Evolutionary conservation across 768 basidiomycete genomes (phyloP), one percentile per base, ranked within the genome.

Genomic region (Phlegmacium glaucopus): DNA sequence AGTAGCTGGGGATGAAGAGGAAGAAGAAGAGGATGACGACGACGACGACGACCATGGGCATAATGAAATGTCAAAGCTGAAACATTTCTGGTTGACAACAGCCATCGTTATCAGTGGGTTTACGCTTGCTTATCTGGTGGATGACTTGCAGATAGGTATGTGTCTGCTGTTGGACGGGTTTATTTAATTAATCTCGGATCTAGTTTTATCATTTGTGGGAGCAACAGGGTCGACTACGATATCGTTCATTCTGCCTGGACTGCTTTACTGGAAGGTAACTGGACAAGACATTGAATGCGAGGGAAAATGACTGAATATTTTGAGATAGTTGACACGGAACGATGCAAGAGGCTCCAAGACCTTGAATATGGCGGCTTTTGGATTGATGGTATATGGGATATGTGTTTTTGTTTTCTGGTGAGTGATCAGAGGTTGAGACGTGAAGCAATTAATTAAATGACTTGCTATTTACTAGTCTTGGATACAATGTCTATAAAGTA

Each of bases 221-320:
- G 87, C 93, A 17, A 97, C 94, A 1, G 96, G 96, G 10, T 95
- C 92, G 11, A 96, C 94, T 18, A 95, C 94, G 15, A 92, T 98
- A 49, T 94, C 91, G 1, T 98, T 97, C 69, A 96, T 98, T 59
- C 77, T 96, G 29, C 94, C 94, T 0, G 94, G 92, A 2, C 68
- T 94, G 42, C 88, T 96, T 61, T 96, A 90, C 71, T 97, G 91
- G 86, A 86, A 90, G 85, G 89, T 87, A 55, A 69, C 49, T 38
- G 45, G 28, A 42, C 28, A 34, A 35, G 39, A n/a, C 40, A 35
- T 41, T 16, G 15, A 37, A 39, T 45, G 32, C 46, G 45, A 42
- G 37, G 39, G 47, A 38, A 39, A 35, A 27, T 44, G 17, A 44
- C 52, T 48, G 50, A 52, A 40, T 39, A 42, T 10, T 36, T n/a